Evolutionary conservation across 495 filamentous ascomycete genomes (phyloP).

Genomic region (Penicillium goetzii): DNA sequence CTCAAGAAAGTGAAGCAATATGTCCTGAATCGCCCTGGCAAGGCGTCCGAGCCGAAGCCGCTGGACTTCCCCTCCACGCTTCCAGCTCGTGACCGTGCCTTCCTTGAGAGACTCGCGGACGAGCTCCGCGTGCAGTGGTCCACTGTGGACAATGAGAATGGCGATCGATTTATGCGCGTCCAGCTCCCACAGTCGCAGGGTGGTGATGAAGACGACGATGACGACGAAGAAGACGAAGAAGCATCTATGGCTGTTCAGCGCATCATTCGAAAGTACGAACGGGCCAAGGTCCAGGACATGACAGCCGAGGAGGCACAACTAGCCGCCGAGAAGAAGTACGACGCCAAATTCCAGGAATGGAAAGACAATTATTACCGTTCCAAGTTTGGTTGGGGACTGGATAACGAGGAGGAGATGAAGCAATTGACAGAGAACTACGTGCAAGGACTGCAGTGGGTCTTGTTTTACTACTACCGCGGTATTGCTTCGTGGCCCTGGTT

Average conservation of each 20-base stretch:
- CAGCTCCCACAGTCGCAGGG: conserved; percentile 60
- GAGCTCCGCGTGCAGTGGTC: conserved; percentile 81
- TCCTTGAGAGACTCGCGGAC: conserved; percentile 85
- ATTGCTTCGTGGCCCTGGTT: conserved; percentile 99
- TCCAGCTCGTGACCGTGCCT: conserved; percentile 85
- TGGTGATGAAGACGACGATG: conserved; percentile 54
- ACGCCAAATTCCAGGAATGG: conserved; percentile 86
- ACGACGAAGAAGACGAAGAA: conserved; percentile 82
- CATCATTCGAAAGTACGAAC: conserved; percentile 86
- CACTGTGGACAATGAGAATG: conserved; percentile 76
- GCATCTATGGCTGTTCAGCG: conserved; percentile 78
- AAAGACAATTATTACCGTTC: conserved; percentile 87
- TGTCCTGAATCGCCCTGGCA: conserved; percentile 63
- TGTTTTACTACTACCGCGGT: conserved; percentile 97
- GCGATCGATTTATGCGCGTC: conserved; percentile 77
- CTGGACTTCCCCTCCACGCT: conserved; percentile 76
- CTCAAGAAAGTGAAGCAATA: conserved; percentile 83
- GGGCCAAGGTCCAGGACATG: conserved; percentile 80
- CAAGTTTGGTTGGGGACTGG: conserved; percentile 91
- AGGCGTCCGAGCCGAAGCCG: conserved; percentile 44
- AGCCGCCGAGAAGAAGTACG: conserved; percentile 78
- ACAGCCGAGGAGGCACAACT: conserved; percentile 76
- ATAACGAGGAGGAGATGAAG: conserved; percentile 78
- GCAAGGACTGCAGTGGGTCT: conserved; percentile 96
- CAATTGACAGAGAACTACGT: conserved; percentile 95